Percentiles rank a stretch among this genome's conserved stretches.
Evolutionary conservation across 768 basidiomycete species (phyloP).

Genomic region (Gautieria morchelliformis): DNA sequence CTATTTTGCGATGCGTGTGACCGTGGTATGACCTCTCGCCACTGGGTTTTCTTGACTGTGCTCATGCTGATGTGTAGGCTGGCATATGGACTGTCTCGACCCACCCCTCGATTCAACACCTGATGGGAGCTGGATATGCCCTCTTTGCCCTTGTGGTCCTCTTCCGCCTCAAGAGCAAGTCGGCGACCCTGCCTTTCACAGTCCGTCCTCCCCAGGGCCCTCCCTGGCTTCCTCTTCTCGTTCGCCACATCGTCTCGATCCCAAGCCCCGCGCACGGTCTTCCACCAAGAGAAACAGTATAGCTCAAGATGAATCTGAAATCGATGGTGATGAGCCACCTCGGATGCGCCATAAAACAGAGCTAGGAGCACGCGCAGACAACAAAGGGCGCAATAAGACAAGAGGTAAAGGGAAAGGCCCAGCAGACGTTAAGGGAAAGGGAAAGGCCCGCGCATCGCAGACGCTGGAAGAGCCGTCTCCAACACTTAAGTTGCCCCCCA

Average conservation of each 20-base stretch:
- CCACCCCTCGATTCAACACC: constrained; percentile 68
- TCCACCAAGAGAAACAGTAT: constrained; percentile 11
- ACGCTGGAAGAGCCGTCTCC: neutral
- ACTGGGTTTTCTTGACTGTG: neutral
- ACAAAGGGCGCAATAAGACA: constrained; percentile 15
- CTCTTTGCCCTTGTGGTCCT: constrained; percentile 36
- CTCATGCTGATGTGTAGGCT: constrained; percentile 36
- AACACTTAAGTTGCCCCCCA: neutral
- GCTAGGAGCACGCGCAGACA: neutral
- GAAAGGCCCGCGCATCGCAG: neutral
- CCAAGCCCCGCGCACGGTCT: neutral
- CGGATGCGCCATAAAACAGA: neutral
- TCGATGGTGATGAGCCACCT: neutral
- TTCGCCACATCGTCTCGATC: constrained; percentile 10
- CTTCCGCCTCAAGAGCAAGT: neutral
- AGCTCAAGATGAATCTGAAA: constrained; percentile 7
- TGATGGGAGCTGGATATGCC: constrained; percentile 71
- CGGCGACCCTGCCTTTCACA: neutral
- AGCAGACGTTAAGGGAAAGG: constrained; percentile 13
- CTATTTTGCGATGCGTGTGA: constrained; percentile 94
- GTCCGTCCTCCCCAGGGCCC: constrained; percentile 5
- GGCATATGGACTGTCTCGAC: constrained; percentile 73
- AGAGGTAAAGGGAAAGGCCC: constrained; percentile 22
- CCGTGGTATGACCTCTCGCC: constrained; percentile 42
- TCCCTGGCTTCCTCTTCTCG: constrained; percentile 38